Percentiles rank a stretch among this genome's conserved stretches.
Conservation (phyloP, 2,329 filamentous ascomycete genomes). For the Bipolaris zeicola region DNA sequence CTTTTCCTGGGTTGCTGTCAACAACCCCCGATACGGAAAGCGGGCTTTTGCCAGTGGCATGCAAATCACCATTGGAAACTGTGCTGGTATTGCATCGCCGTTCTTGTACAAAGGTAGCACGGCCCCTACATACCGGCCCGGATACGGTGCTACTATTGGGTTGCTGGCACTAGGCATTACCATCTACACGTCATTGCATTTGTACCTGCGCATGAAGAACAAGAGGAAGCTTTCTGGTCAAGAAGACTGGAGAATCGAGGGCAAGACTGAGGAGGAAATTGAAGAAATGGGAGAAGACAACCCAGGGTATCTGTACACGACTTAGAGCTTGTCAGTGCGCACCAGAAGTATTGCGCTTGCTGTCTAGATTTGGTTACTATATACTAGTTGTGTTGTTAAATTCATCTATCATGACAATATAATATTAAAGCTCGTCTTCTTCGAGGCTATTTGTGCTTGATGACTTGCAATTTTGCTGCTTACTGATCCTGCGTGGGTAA, state of each 20-base stretch:
- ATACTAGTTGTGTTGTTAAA: neutral
- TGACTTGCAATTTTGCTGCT: neutral
- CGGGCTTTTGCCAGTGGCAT: slow-evolving; percentile 36
- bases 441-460: neutral
- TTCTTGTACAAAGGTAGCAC: slow-evolving; percentile 27
- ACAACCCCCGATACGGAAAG: slow-evolving; percentile 41
- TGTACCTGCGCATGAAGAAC: slow-evolving; percentile 31
- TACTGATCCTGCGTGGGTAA: neutral
- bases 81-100: slow-evolving; percentile 40
- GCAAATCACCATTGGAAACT: slow-evolving; percentile 47
- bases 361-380: neutral
- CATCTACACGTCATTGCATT: slow-evolving; percentile 25
- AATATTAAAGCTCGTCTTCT: neutral
- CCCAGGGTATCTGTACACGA: slow-evolving; percentile 33
- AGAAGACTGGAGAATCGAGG: slow-evolving; percentile 33
- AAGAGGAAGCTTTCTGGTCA: slow-evolving; percentile 29
- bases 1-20: slow-evolving; percentile 36
- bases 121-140: slow-evolving; percentile 24
- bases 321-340: slow-evolving; percentile 5
- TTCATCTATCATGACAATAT: neutral
- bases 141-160: slow-evolving; percentile 33
- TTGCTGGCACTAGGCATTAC: slow-evolving; percentile 23
- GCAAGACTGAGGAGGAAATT: slow-evolving; percentile 31
- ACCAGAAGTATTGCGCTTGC: neutral
- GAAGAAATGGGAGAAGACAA: slow-evolving; percentile 35